Conservation (phyloP, 345 rosid genomes). For the Camelina laxa region DNA sequence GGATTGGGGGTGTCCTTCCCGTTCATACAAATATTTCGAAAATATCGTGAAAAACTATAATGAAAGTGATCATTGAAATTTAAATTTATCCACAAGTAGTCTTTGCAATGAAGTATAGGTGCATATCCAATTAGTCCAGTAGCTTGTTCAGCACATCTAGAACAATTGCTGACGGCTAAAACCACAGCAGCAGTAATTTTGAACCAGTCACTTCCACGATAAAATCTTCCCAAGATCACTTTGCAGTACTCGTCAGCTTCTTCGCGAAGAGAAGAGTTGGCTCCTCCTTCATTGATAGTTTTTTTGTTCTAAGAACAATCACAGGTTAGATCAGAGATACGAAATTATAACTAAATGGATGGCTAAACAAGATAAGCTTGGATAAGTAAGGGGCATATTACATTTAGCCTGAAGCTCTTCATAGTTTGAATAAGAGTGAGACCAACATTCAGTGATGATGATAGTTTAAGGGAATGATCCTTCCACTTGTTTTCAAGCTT, state of each 20-base stretch:
- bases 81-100: too few species aligned
- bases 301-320: not conserved
- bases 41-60: too few species aligned
- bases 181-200: not conserved
- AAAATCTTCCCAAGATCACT: not conserved
- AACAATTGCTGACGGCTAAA: not conserved
- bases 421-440: conserved; percentile 50
- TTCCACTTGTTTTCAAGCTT: conserved; percentile 56
- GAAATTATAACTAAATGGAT: too few species aligned
- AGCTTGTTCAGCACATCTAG: too few species aligned
- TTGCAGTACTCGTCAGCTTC: not conserved
- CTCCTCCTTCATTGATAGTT: not conserved
- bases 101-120: too few species aligned
- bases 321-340: too few species aligned
- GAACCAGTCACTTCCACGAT: not conserved
- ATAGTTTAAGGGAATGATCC: conserved; percentile 47
- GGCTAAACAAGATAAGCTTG: too few species aligned
- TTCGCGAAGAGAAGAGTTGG: not conserved
- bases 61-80: too few species aligned
- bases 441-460: conserved; percentile 19
- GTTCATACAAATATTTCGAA: too few species aligned
- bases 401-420: conserved; percentile 55
- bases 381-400: conserved; percentile 20
- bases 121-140: too few species aligned
- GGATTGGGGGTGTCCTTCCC: too few species aligned